phyloP scores from a whole-genome alignment of 2,329 filamentous ascomycete species.

The Exophiala phaeomuriformis region DNA sequence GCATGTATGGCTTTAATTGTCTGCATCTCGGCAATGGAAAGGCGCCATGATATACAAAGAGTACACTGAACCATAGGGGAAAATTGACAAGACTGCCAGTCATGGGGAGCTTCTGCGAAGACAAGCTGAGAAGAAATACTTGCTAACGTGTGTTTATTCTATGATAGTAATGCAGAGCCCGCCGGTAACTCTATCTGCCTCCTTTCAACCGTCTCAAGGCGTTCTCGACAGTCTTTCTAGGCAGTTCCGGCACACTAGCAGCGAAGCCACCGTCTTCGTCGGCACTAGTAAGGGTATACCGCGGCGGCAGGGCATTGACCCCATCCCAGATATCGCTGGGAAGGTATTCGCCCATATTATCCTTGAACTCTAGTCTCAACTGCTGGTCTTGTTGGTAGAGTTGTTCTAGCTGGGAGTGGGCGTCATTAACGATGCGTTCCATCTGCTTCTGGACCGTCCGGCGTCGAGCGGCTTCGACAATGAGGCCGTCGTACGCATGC shows the following conservation, averaged over 20 bases:
- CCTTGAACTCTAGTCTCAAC: conserved; percentile 69
- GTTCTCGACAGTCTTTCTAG: conserved; percentile 38
- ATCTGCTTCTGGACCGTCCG: conserved; percentile 66
- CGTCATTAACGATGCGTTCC: conserved; percentile 65
- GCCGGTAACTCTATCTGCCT: not conserved
- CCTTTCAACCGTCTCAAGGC: conserved; percentile 37
- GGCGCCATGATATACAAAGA: conserved; percentile 53
- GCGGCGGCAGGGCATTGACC: conserved; percentile 44
- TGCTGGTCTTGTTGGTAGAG: conserved; percentile 65
- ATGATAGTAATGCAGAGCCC: no score
- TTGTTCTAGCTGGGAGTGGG: conserved; percentile 66
- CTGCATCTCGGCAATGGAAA: no score
- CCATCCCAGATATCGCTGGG: conserved; percentile 83
- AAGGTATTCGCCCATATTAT: conserved; percentile 76
- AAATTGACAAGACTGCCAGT: not conserved
- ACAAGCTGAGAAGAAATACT: not conserved
- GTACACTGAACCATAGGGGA: conserved; percentile 42
- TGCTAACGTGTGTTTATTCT: no score
- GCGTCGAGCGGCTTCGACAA: conserved; percentile 75
- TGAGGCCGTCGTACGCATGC: conserved; percentile 72
- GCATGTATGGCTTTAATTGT: no score
- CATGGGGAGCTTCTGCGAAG: not conserved
- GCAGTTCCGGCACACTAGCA: conserved; percentile 36
- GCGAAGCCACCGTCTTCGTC: conserved; percentile 33
- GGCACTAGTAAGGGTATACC: conserved; percentile 42